phyloP scores from a whole-genome alignment of 305 asterid genomes.

The Fraxinus paxiana region DNA sequence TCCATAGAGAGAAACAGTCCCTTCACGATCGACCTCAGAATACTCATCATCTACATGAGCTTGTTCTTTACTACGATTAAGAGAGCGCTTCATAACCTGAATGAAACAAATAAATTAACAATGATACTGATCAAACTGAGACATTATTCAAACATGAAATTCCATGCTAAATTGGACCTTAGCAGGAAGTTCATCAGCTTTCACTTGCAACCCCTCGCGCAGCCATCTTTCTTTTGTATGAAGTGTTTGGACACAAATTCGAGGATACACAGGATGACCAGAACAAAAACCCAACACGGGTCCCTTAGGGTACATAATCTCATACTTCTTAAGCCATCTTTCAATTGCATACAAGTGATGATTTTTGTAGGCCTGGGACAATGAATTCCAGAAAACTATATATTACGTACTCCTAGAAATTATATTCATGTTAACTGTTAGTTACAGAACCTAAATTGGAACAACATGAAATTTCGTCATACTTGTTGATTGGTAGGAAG shows the following conservation, averaged over 20 bases:
- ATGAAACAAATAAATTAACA: constrained; percentile 8
- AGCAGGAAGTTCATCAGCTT: constrained; percentile 71
- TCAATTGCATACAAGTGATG: constrained; percentile 84
- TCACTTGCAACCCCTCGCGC: constrained; percentile 82
- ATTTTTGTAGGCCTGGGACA: constrained; percentile 71
- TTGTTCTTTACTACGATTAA: constrained; percentile 47
- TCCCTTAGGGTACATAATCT: constrained; percentile 76
- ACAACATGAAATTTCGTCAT: constrained; percentile 9
- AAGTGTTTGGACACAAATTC: constrained; percentile 76
- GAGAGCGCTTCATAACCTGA: constrained; percentile 63
- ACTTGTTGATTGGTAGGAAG: constrained; percentile 98
- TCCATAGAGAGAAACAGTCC: constrained; percentile 59
- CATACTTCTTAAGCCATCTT: constrained; percentile 81
- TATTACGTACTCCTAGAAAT: neutral
- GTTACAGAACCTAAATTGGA: constrained; percentile 15
- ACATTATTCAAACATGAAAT: constrained; percentile 17
- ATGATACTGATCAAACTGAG: constrained; percentile 8
- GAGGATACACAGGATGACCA: constrained; percentile 89
- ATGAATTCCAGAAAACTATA: constrained; percentile 19
- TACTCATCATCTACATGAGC: constrained; percentile 46
- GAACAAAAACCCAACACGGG: constrained; percentile 85
- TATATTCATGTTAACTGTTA: constrained; percentile 3
- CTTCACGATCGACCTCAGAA: constrained; percentile 41
- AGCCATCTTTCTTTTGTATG: constrained; percentile 78
- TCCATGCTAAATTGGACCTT: constrained; percentile 51